Base-by-base conservation (phyloP, 2,329 filamentous ascomycete species). In the Hymenotorrendiella dingleyae region DNA sequence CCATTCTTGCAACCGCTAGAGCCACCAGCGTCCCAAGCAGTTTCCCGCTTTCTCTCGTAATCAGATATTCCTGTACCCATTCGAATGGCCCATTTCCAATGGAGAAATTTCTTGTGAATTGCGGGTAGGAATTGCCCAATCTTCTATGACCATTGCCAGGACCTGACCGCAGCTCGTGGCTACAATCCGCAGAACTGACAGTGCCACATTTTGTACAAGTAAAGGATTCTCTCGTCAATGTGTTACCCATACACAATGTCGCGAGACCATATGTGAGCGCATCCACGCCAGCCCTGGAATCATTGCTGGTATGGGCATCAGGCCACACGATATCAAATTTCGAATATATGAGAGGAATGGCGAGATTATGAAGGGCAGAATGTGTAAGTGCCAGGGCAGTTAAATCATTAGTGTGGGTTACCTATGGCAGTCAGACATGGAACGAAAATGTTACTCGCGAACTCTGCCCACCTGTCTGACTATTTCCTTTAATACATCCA, bases 321-420 rank as follows among this genome's bases (percentile, higher is more conserved):
- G 86, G 86, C 87, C 87, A 93, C 30, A 91, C 84, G 50, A 93
- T 93, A 59, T 93, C 86, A 64, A 93, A 93, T 47, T 84, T 78
- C 14, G 84, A 84, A 66, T 93, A 93, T 52, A 93, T 88, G 55
- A 82, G 79, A 14, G 86, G 86, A 19, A 87, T 80, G 0, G 84
- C 78, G 42, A 93, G 73, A 32, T 73, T 72, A 64, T 93, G 84
- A 10, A 94, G 74, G 21, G 82, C 80, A 11, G 86, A 88, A 65
- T 88, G 86, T 32, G 85, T 84, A 46, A 88, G 71, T 11, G 86
- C 85, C 29, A 93, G 73, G 11, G 85, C 80, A 0, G 84, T 87
- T 47, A 93, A 71, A 62, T 93, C 86, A 62, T 89, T 91, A 4
- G 84, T 88, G 59, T 89, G 82, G 4, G 82, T 86, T 41, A 90